Percentiles rank a stretch among this genome's conserved stretches.
Conservation (phyloP, 495 filamentous ascomycete genomes). For the Amorphotheca resinae region DNA sequence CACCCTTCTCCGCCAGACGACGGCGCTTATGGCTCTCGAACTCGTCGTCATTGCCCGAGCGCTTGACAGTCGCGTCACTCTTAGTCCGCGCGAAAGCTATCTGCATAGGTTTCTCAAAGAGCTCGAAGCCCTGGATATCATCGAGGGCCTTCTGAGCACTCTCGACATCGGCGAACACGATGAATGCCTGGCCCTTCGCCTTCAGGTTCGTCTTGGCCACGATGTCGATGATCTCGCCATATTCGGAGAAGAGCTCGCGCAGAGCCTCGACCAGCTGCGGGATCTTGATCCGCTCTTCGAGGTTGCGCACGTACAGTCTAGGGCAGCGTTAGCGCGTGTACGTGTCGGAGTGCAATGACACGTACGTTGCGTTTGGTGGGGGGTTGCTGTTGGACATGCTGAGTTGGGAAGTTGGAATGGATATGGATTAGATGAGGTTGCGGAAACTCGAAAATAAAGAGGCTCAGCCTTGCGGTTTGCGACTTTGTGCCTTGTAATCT, state of each 20-base stretch:
- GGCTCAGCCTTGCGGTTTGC: no score
- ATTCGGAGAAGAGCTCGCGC: slow-evolving; percentile 73
- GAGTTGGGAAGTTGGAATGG: background rate
- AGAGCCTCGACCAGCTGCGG: slow-evolving; percentile 65
- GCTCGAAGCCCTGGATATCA: slow-evolving; percentile 83
- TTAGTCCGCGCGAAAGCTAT: slow-evolving; percentile 72
- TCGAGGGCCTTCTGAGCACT: slow-evolving; percentile 71
- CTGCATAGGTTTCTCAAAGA: slow-evolving; percentile 89
- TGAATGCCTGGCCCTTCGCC: slow-evolving; percentile 91
- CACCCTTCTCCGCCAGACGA: slow-evolving; percentile 85
- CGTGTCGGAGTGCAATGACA: slow-evolving; percentile 57
- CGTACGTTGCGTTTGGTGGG: slow-evolving; percentile 43
- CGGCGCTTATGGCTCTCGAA: slow-evolving; percentile 80
- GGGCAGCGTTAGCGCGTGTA: slow-evolving; percentile 23
- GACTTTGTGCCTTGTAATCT: no score
- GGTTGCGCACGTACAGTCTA: slow-evolving; percentile 69
- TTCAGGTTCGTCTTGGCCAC: slow-evolving; percentile 86
- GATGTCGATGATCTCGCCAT: slow-evolving; percentile 81
- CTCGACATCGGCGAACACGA: slow-evolving; percentile 76
- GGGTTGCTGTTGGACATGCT: background rate
- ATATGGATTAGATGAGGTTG: no score
- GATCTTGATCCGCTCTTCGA: slow-evolving; percentile 85
- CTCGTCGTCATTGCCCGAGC: slow-evolving; percentile 59
- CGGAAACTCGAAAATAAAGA: no score
- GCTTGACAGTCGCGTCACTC: slow-evolving; percentile 78